A percentile compares a stretch with the other conserved stretches of the same genome.
Conservation (phyloP, 2,329 filamentous ascomycete species). For the Beauveria australis region DNA sequence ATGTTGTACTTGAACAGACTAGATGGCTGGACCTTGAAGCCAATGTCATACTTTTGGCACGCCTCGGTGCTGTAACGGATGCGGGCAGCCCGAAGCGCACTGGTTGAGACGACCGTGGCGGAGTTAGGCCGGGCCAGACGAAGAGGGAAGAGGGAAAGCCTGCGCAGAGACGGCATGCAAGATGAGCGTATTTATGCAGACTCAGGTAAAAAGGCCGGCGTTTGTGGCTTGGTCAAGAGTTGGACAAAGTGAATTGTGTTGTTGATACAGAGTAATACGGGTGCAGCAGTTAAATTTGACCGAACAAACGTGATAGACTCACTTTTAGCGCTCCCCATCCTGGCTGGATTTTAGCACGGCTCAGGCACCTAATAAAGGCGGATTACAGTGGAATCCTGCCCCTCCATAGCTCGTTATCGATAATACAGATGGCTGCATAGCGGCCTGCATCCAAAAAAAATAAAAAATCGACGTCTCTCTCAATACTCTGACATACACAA, state of each 20-base stretch:
- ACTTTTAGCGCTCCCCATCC: too few species aligned
- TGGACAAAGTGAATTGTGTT: neutral
- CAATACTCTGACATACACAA: neutral
- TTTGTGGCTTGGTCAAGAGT: neutral
- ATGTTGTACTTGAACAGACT: neutral
- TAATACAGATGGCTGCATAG: neutral
- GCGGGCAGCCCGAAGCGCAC: neutral
- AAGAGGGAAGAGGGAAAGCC: neutral
- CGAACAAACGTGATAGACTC: too few species aligned
- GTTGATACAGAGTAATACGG: too few species aligned
- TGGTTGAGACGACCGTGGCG: neutral
- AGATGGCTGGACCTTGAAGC: neutral
- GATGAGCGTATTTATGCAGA: neutral
- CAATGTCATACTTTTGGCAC: neutral
- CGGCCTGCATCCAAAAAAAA: neutral
- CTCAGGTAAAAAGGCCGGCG: neutral
- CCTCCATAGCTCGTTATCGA: constrained; percentile 6
- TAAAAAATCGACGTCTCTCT: neutral
- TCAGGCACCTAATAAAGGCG: neutral
- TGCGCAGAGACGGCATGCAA: neutral
- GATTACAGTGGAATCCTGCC: neutral
- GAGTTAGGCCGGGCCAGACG: neutral
- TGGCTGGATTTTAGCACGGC: too few species aligned
- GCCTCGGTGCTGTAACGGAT: neutral
- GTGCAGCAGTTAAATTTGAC: too few species aligned